These are phyloP conservation scores for Conticribra weissflogii DNA, from an alignment of 108 stramenopile species.

Conservation along the genomic window DNA sequence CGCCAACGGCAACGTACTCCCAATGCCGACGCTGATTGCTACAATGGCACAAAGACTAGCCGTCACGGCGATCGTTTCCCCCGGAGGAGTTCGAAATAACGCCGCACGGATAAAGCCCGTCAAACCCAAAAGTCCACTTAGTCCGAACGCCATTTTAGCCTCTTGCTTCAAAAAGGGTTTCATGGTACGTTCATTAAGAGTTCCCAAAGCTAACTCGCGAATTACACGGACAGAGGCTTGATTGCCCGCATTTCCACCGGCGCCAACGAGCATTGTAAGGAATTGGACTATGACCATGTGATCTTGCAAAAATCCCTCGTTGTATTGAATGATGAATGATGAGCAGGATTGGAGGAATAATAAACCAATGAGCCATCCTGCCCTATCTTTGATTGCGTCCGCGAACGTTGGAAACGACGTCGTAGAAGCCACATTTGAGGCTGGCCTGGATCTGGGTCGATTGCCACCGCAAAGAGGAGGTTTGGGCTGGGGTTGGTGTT, in stretches of 20 bases:
- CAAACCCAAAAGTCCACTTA: constrained; percentile 65
- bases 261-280: constrained; percentile 92
- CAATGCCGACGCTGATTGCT: constrained; percentile 72
- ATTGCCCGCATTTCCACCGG: constrained; percentile 92
- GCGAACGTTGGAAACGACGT: constrained; percentile 58
- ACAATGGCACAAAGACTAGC: constrained; percentile 78
- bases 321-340: constrained; percentile 79
- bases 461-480: not conserved
- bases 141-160: constrained; percentile 71
- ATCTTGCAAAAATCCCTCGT: constrained; percentile 77
- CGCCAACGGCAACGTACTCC: constrained; percentile 75
- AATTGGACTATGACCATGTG: constrained; percentile 90
- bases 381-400: constrained; percentile 75
- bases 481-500: constrained; percentile 26
- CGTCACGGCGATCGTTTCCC: constrained; percentile 86
- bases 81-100: constrained; percentile 65
- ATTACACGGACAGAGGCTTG: constrained; percentile 90
- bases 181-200: constrained; percentile 63
- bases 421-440: constrained; percentile 42
- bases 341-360: constrained; percentile 83
- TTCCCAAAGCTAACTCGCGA: constrained; percentile 81
- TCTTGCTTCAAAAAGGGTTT: constrained; percentile 67
- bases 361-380: constrained; percentile 87
- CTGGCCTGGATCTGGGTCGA: too few relatives aligned
- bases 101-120: constrained; percentile 76